Conservation (phyloP, 179 eudicot species). For the Sideroxylon spinosum region DNA sequence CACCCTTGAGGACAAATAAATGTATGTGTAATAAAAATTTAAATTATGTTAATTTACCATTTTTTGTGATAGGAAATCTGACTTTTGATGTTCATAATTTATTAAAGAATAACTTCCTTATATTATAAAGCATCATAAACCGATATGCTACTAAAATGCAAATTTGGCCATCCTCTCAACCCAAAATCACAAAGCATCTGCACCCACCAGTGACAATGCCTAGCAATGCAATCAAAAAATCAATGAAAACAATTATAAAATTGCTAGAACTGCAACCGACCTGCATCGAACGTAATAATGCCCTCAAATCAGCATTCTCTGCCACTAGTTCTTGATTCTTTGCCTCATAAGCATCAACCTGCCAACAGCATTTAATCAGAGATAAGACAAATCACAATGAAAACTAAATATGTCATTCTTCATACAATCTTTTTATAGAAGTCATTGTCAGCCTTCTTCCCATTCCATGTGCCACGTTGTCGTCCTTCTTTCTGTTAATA, state of each 20-base stretch:
- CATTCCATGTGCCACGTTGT: constrained; percentile 99
- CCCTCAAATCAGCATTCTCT: constrained; percentile 90
- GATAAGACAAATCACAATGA: constrained; percentile 10
- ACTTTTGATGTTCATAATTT: too few species aligned
- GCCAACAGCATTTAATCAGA: constrained; percentile 19
- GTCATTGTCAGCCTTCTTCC: constrained; percentile 95
- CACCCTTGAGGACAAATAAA: too few species aligned
- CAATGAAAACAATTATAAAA: background rate
- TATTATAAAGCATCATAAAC: too few species aligned
- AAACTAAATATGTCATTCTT: constrained; percentile 2
- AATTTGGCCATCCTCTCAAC: background rate
- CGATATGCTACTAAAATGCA: background rate
- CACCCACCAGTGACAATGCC: too few species aligned
- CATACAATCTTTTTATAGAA: constrained; percentile 94
- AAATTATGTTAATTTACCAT: too few species aligned
- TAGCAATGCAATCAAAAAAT: background rate
- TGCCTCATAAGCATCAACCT: constrained; percentile 97
- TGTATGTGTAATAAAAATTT: too few species aligned
- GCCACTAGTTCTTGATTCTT: constrained; percentile 95
- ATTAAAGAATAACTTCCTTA: too few species aligned
- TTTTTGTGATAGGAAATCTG: too few species aligned
- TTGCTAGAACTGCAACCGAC: constrained; percentile 23
- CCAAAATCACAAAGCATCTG: background rate
- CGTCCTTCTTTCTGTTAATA: constrained; percentile 92
- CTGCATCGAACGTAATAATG: constrained; percentile 93